Percentiles rank a stretch among this genome's conserved stretches.
phyloP scores from a whole-genome alignment of 2,329 filamentous ascomycete genomes.

The Fusarium paranaense region DNA sequence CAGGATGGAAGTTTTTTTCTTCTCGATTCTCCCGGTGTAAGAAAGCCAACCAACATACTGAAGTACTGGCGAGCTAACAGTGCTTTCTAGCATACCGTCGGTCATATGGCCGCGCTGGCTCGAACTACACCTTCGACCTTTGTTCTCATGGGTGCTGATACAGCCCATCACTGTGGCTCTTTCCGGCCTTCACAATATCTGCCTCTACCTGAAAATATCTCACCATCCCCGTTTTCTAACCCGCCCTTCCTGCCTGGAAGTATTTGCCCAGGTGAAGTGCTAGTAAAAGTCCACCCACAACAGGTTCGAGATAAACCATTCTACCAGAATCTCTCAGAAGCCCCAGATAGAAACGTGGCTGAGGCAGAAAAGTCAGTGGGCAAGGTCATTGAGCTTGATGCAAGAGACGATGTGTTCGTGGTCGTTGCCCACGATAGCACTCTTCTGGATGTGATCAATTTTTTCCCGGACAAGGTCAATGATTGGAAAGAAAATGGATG shows the following conservation, averaged over 20 bases:
- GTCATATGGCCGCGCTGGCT: constrained; percentile 20
- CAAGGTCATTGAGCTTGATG: background rate
- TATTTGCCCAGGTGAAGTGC: constrained; percentile 1
- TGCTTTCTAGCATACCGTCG: constrained; percentile 11
- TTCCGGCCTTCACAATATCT: background rate
- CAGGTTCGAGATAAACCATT: background rate
- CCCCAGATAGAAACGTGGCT: background rate
- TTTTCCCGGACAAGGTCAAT: constrained; percentile 6
- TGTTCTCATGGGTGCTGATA: constrained; percentile 5
- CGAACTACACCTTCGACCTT: constrained; percentile 16
- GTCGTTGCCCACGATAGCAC: constrained; percentile 4
- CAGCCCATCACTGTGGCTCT: background rate
- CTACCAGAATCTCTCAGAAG: background rate
- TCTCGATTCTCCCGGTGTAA: constrained; percentile 20
- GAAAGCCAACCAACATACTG: background rate
- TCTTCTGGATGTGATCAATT: background rate
- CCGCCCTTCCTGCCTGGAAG: background rate
- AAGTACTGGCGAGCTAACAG: background rate
- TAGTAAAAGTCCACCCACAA: background rate
- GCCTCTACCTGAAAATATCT: background rate
- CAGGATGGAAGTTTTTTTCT: constrained; percentile 29
- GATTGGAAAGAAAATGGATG: constrained; percentile 6
- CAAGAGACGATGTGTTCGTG: constrained; percentile 4
- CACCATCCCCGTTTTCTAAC: constrained; percentile 2
- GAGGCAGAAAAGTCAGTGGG: background rate